Conservation (phyloP, 768 basidiomycete genomes). For the Termitomyces sp. region DNA sequence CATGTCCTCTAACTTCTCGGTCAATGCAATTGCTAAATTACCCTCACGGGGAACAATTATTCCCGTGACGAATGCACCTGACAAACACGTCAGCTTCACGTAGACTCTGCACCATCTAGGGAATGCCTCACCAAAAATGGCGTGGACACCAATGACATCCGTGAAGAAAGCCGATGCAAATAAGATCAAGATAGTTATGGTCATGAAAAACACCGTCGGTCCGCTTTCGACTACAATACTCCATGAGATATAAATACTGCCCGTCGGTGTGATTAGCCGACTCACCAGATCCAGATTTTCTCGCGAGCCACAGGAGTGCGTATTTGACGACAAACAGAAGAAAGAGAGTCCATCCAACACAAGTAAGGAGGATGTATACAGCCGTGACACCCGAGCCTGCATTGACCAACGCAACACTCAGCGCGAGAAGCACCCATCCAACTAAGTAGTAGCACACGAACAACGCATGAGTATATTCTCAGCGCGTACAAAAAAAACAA, state of each 20-base stretch:
- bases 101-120: not conserved
- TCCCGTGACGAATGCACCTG: slow-evolving; percentile 80
- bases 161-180: slow-evolving; percentile 93
- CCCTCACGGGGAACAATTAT: slow-evolving; percentile 85
- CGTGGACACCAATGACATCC: slow-evolving; percentile 87
- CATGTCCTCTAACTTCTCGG: slow-evolving; percentile 96
- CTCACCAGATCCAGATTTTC: slow-evolving; percentile 68
- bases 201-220: slow-evolving; percentile 90
- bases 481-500: not conserved
- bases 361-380: slow-evolving; percentile 77
- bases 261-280: slow-evolving; percentile 7
- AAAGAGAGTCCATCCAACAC: slow-evolving; percentile 78
- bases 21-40: slow-evolving; percentile 81
- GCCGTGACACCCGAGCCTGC: slow-evolving; percentile 81
- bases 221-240: slow-evolving; percentile 55
- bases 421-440: slow-evolving; percentile 85
- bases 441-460: slow-evolving; percentile 27
- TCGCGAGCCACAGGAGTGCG: slow-evolving; percentile 68
- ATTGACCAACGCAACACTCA: slow-evolving; percentile 91
- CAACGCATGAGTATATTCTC: not conserved
- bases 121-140: slow-evolving; percentile 69
- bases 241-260: not conserved
- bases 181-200: slow-evolving; percentile 69
- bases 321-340: slow-evolving; percentile 65
- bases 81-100: not conserved